A percentile compares a stretch with the other conserved stretches of the same genome.
Conservation (phyloP, 345 rosid genomes). For the Passiflora organensis region DNA sequence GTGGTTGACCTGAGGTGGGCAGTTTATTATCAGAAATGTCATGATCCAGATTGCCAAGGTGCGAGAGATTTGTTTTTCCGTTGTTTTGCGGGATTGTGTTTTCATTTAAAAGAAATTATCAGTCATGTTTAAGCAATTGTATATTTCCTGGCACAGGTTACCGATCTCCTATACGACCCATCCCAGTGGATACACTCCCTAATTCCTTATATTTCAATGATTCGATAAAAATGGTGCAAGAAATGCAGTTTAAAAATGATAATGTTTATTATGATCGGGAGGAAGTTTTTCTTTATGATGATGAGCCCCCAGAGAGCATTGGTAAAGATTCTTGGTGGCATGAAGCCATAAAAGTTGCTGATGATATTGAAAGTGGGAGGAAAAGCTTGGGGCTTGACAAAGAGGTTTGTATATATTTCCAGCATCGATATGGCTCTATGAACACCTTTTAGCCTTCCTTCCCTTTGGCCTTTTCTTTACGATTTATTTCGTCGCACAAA, state of each 20-base stretch:
- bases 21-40: conserved; percentile 85
- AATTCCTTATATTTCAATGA: conserved; percentile 27
- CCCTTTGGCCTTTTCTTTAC: too few species aligned
- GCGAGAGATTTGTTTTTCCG: conserved; percentile 1
- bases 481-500: too few species aligned
- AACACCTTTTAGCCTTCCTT: too few species aligned
- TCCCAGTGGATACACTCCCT: conserved; percentile 54
- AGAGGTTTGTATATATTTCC: conserved; percentile 35
- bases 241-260: conserved; percentile 20
- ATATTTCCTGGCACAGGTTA: conserved; percentile 47
- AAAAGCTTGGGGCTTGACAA: conserved; percentile 23
- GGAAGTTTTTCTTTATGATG: conserved; percentile 24
- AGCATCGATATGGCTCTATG: too few species aligned
- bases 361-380: conserved; percentile 52
- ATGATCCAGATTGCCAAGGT: conserved; percentile 98
- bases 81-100: neutral
- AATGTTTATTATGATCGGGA: conserved; percentile 11
- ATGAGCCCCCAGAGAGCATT: conserved; percentile 31
- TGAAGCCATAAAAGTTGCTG: conserved; percentile 73
- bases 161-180: conserved; percentile 67
- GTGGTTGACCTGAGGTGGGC: conserved; percentile 79
- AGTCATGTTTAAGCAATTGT: conserved; percentile 7
- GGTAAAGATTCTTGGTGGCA: conserved; percentile 78
- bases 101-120: too few species aligned
- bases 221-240: conserved; percentile 28